Evolutionary conservation across 192 early-diverging fungal genomes (phyloP).

Genomic region (Rhizophlyctis rosea): DNA sequence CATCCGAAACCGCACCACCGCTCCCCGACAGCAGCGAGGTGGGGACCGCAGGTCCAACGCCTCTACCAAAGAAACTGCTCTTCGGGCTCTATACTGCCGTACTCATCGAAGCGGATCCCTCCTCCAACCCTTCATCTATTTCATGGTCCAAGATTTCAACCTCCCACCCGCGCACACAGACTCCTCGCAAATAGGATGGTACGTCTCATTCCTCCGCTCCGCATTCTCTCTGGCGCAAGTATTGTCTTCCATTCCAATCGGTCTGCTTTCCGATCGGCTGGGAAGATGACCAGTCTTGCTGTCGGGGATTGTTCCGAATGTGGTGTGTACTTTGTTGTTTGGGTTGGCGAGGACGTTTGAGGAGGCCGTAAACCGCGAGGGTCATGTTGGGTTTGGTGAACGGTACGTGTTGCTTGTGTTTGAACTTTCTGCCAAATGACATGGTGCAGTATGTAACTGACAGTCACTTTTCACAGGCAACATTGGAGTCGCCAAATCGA

Average conservation of each 20-base stretch:
- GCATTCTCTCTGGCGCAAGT: conserved; percentile 72
- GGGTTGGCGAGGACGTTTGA: conserved; percentile 58
- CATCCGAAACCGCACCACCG: too few relatives aligned
- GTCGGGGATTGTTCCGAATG: conserved; percentile 73
- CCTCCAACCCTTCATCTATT: conserved; percentile 89
- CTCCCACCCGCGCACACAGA: conserved; percentile 44
- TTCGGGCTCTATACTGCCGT: too few relatives aligned
- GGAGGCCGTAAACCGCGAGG: too few relatives aligned
- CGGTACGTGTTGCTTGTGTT: too few relatives aligned
- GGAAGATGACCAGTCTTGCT: conserved; percentile 80
- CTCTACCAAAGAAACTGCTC: too few relatives aligned
- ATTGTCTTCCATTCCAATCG: conserved; percentile 57
- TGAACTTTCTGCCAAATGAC: too few relatives aligned
- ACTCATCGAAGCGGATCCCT: too few relatives aligned
- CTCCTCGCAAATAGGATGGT: conserved; percentile 79
- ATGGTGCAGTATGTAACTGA: too few relatives aligned
- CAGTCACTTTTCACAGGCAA: conserved; percentile 47
- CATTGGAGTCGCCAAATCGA: conserved; percentile 74
- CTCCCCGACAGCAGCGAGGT: too few relatives aligned
- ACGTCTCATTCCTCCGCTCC: conserved; percentile 70
- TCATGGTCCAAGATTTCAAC: conserved; percentile 73
- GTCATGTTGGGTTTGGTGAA: too few relatives aligned
- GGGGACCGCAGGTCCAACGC: too few relatives aligned
- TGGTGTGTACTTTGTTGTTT: conserved; percentile 67
- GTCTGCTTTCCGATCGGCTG: conserved; percentile 70